Base-by-base conservation (phyloP, 1,284 basidiomycete species). In the Mixia osmundae region DNA sequence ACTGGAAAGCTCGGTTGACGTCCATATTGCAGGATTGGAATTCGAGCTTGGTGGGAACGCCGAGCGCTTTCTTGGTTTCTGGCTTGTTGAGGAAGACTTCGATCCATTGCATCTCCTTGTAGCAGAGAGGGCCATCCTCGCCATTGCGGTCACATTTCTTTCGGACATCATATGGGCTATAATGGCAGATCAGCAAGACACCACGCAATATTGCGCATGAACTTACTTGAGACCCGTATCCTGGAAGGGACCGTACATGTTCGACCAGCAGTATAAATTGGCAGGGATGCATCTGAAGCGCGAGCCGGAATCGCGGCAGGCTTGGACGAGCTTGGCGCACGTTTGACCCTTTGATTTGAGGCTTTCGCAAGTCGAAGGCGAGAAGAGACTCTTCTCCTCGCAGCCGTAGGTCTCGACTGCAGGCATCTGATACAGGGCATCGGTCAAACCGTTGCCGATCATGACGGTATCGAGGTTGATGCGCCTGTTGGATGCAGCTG, bases 371-470 rank as follows among this genome's bases (percentile, higher is more conserved):
- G 57, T 50, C 6, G 45, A 48, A 31, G 58, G 54, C 36, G 54
- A 56, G 29, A 58, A 54, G 3, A 53, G 48, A 26, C 46, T 55
- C 51, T 56, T 74, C 71, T 63, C 56, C 69, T 72, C 64, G 50
- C 82, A 87, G 15, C 68, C 70, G 52, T 72, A 87, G 46, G 85
- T 79, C 1, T 76, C 71, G 11, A 89, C 62, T 15, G 46, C 44
- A 2, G 53, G 51, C 47, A 61, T 60, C 47, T 60, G 58, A 23
- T 36, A 44, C 39, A 39, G 39, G 28, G 77, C 75, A 47, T 85
- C 73, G 1, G 79, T 83, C 25, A 72, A 57, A 10, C 76, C 79
- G 48, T 79, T 83, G 8, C 72, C 82, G 35, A 87, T 66, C 45
- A 87, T 63, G 29, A 87, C 55, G 0, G 74, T 77, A 26, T 65